A percentile compares a stretch with the other conserved stretches of the same genome.
These are phyloP conservation scores for Circinella umbellata DNA, from an alignment of 371 early-diverging fungal genomes.

Conservation along the genomic window DNA sequence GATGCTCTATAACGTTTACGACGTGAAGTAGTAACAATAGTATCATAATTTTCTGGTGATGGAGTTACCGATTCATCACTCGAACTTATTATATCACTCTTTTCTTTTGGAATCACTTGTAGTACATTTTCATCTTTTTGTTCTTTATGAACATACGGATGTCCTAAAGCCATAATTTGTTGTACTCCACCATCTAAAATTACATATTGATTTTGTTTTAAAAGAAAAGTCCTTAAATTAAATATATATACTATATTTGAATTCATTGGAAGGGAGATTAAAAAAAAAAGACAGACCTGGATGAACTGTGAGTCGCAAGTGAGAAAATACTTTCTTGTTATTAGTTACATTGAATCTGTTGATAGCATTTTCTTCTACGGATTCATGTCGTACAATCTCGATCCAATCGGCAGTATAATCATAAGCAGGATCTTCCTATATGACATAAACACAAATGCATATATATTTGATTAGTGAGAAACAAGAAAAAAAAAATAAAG, in stretches of 20 bases:
- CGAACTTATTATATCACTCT: neutral
- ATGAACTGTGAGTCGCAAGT: slow-evolving; percentile 28
- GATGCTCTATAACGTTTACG: neutral
- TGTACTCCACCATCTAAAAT: slow-evolving; percentile 39
- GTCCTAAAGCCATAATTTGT: slow-evolving; percentile 27
- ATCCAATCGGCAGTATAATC: slow-evolving; percentile 23
- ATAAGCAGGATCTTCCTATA: slow-evolving; percentile 26
- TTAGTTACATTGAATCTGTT: neutral
- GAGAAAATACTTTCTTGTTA: slow-evolving; percentile 18
- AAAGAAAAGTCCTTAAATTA: neutral
- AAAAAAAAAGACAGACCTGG: slow-evolving; percentile 21
- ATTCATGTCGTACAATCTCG: slow-evolving; percentile 13
- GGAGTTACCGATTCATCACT: slow-evolving; percentile 2
- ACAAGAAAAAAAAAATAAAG: too few species aligned
- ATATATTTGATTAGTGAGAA: too few species aligned
- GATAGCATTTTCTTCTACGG: slow-evolving; percentile 1
- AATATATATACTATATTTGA: too few species aligned
- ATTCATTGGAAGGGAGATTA: neutral
- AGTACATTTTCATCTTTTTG: neutral
- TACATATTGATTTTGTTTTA: neutral
- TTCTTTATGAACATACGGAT: slow-evolving; percentile 5
- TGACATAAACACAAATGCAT: too few species aligned
- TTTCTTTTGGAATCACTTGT: neutral
- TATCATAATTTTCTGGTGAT: neutral
- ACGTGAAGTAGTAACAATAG: neutral